phyloP scores from a whole-genome alignment of 140 eudicot genomes.

The Eryngium alpinum region DNA sequence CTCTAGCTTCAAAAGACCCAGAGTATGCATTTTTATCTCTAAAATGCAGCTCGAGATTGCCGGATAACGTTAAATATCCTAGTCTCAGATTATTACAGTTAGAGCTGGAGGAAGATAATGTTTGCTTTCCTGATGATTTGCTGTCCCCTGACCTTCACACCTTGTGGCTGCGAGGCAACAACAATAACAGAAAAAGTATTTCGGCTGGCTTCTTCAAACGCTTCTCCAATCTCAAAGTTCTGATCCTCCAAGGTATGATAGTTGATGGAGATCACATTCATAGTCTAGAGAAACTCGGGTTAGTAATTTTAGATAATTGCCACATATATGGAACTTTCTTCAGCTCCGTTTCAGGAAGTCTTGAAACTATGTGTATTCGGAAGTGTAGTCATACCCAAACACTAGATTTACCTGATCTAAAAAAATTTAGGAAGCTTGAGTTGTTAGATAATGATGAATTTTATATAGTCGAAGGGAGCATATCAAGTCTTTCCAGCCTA shows the following conservation, averaged over 20 bases:
- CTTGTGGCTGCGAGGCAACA: no score
- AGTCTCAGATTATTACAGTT: no score
- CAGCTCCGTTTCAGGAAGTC: background rate
- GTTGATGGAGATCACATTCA: background rate
- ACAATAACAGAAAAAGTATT: no score
- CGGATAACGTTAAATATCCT: no score
- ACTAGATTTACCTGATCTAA: background rate
- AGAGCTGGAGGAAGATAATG: background rate
- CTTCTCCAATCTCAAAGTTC: background rate
- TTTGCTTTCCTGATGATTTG: no score
- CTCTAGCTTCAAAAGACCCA: no score
- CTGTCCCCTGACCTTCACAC: no score
- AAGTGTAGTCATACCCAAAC: background rate
- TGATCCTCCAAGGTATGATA: background rate
- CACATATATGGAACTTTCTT: background rate
- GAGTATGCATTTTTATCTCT: no score
- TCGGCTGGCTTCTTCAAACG: no score
- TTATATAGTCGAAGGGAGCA: no score
- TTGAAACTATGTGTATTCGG: background rate
- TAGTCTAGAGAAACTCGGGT: background rate
- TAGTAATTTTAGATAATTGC: background rate
- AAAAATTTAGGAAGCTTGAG: background rate
- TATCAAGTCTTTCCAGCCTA: background rate
- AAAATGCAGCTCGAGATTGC: no score
- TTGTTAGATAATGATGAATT: background rate